These are phyloP conservation scores for Coniferiporia sulphurascens DNA, from an alignment of 1,284 basidiomycete genomes.

Conservation along the genomic window DNA sequence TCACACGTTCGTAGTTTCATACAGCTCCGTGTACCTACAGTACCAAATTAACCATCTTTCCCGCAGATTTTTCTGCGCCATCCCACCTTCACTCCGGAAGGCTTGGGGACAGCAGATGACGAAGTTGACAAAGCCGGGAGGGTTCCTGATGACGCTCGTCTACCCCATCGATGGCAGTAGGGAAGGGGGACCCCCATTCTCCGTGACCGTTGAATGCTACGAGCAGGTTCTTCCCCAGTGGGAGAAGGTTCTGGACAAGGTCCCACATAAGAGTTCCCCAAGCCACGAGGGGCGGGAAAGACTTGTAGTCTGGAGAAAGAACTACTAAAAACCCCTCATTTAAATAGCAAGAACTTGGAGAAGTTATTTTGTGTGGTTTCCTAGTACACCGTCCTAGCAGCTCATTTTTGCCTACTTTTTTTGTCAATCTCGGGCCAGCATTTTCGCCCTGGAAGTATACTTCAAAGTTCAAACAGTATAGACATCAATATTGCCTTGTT, in stretches of 20 bases:
- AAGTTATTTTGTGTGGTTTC: not conserved
- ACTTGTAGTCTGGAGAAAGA: conserved; percentile 46
- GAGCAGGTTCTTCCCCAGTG: conserved; percentile 49
- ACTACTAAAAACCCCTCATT: not conserved
- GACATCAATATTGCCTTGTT: too few species aligned
- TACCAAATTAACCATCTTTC: not conserved
- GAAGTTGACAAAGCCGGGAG: conserved; percentile 50
- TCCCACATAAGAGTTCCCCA: conserved; percentile 38
- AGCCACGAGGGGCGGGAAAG: conserved; percentile 43
- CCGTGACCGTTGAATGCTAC: conserved; percentile 55
- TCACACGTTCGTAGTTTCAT: conserved; percentile 50
- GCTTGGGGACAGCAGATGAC: conserved; percentile 59
- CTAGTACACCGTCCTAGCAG: not conserved
- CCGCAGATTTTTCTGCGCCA: conserved; percentile 32
- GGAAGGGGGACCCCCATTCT: conserved; percentile 58
- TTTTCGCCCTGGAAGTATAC: too few species aligned
- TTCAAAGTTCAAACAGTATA: too few species aligned
- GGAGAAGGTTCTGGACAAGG: conserved; percentile 49
- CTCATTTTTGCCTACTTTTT: too few species aligned
- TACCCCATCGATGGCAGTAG: conserved; percentile 50
- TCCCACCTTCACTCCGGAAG: conserved; percentile 47
- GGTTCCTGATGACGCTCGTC: conserved; percentile 55
- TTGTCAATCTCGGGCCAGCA: too few species aligned
- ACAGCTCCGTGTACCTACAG: not conserved
- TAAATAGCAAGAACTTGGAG: not conserved